Percentiles rank a stretch among this genome's conserved stretches.
phyloP scores from a whole-genome alignment of 176 grass and related monocot genomes.

The Carex cristatella region DNA sequence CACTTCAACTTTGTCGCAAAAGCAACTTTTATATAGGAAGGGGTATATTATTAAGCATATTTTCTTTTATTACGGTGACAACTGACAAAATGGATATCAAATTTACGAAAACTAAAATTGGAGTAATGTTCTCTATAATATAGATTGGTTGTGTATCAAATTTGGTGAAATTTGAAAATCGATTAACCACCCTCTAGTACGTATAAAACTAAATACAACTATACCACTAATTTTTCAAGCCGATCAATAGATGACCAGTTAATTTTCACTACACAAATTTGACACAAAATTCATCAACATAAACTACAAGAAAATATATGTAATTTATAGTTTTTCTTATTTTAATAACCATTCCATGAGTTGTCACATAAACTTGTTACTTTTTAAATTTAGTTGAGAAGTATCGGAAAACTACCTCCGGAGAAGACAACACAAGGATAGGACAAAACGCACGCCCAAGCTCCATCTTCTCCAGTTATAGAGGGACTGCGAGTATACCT shows the following conservation, averaged over 20 bases:
- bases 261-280: background rate
- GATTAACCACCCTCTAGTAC: background rate
- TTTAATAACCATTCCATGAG: background rate
- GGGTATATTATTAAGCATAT: background rate
- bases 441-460: background rate
- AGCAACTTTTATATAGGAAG: background rate
- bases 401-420: background rate
- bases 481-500: background rate
- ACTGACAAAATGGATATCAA: background rate
- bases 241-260: background rate
- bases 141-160: background rate
- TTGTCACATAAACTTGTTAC: background rate
- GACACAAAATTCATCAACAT: background rate
- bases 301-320: background rate
- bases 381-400: background rate
- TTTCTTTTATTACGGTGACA: background rate
- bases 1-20: background rate
- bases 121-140: background rate
- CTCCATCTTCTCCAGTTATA: background rate
- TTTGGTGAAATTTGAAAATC: background rate
- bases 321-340: background rate
- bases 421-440: background rate
- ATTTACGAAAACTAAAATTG: background rate
- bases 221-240: background rate
- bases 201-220: background rate